phyloP scores from a whole-genome alignment of 2,329 filamentous ascomycete species.

The Claviceps lovelessii region DNA sequence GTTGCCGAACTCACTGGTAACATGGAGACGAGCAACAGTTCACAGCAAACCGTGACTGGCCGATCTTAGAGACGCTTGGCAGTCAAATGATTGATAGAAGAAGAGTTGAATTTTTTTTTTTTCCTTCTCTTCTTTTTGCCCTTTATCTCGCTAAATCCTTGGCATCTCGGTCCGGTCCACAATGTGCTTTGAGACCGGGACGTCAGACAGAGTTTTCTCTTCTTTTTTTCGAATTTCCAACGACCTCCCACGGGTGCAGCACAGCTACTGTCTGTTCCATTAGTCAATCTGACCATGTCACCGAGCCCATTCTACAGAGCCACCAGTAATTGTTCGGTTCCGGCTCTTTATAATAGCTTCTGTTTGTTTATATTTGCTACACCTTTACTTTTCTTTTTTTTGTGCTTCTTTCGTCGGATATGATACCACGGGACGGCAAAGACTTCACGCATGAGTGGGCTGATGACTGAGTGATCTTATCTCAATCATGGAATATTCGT shows the following conservation, averaged over 20 bases:
- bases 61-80: conserved; percentile 10
- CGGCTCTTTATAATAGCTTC: conserved; percentile 6
- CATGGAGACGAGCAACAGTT: conserved; percentile 44
- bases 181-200: background rate
- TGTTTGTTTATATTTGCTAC: conserved; percentile 4
- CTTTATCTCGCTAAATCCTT: background rate
- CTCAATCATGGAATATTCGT: conserved; percentile 5
- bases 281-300: background rate
- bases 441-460: conserved; percentile 1
- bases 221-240: background rate
- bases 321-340: background rate
- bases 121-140: background rate
- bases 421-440: conserved; percentile 15
- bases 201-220: background rate
- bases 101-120: too few species aligned
- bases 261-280: background rate
- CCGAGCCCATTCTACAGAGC: background rate
- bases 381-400: background rate
- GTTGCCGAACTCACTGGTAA: conserved; percentile 87
- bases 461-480: conserved; percentile 1
- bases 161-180: background rate
- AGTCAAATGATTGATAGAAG: background rate
- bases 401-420: conserved; percentile 6
- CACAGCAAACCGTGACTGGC: conserved; percentile 14
- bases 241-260: background rate